Percentiles rank a stretch among this genome's conserved stretches.
phyloP scores from a whole-genome alignment of 1,284 basidiomycete genomes.

The Coriolopsis trogii region DNA sequence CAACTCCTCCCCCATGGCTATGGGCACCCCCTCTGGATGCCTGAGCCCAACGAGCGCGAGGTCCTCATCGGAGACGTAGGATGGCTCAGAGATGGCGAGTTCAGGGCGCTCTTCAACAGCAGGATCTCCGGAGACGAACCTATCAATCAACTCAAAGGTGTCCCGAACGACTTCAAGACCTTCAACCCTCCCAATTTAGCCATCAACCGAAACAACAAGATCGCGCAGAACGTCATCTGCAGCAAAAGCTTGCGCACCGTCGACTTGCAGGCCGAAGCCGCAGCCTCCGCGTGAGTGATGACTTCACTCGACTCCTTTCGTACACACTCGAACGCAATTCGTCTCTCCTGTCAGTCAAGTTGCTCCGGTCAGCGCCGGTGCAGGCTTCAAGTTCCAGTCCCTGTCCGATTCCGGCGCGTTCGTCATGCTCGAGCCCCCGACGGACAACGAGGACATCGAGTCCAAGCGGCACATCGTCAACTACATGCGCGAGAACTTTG shows the following conservation, averaged over 20 bases:
- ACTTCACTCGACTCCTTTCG: too few species aligned
- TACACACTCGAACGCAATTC: not conserved
- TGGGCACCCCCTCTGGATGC: conserved; percentile 27
- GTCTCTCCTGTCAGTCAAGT: not conserved
- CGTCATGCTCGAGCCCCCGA: conserved; percentile 9
- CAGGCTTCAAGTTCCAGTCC: not conserved
- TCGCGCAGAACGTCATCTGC: conserved; percentile 2
- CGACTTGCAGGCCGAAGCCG: not conserved
- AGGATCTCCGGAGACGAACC: not conserved
- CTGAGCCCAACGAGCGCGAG: conserved; percentile 9
- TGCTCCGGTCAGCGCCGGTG: not conserved
- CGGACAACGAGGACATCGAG: not conserved
- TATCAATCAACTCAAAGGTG: not conserved
- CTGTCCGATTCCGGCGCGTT: conserved; percentile 9
- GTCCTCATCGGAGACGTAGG: conserved; percentile 25
- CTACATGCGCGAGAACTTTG: conserved; percentile 18
- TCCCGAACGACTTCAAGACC: not conserved
- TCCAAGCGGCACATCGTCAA: conserved; percentile 10
- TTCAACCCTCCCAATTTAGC: not conserved
- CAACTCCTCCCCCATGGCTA: conserved; percentile 17
- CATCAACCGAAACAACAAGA: not conserved
- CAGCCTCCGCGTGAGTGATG: not conserved
- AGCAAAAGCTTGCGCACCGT: conserved; percentile 6
- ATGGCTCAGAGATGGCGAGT: conserved; percentile 17
- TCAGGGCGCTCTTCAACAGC: conserved; percentile 23